Conservation (phyloP, 73 alveolate species). For the Tetrahymena malaccensis region DNA sequence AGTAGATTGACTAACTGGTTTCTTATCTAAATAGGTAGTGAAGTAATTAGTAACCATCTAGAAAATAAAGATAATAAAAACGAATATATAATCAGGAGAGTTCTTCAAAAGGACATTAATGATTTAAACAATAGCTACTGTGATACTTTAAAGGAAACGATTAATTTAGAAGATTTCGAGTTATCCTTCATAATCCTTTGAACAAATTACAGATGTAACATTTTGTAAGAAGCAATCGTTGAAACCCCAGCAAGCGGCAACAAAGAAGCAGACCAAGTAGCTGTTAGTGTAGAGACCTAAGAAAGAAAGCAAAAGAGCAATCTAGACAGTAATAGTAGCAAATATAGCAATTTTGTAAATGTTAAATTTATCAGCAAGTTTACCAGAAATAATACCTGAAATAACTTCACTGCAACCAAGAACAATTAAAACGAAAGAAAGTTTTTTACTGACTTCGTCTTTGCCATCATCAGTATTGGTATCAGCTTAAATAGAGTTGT, state of each 20-base stretch:
- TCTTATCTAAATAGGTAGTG: neutral
- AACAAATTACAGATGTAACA: neutral
- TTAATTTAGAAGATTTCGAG: neutral
- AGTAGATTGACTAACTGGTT: neutral
- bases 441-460: neutral
- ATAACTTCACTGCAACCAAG: slow-evolving; percentile 23
- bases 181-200: neutral
- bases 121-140: neutral
- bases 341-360: slow-evolving; percentile 10
- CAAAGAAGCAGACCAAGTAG: slow-evolving; percentile 10
- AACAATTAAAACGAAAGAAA: slow-evolving; percentile 13
- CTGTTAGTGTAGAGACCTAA: slow-evolving; percentile 8
- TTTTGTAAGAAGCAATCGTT: slow-evolving; percentile 15
- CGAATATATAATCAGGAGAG: neutral
- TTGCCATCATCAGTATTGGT: neutral
- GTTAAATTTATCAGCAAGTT: slow-evolving; percentile 23
- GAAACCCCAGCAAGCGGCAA: slow-evolving; percentile 37
- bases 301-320: slow-evolving; percentile 17
- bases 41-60: neutral
- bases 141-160: neutral
- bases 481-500: neutral
- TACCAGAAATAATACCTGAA: slow-evolving; percentile 21
- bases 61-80: neutral
- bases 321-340: slow-evolving; percentile 11
- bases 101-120: neutral